A percentile compares a stretch with the other conserved stretches of the same genome.
These are phyloP conservation scores for Sutorius eximius DNA, from an alignment of 1,284 basidiomycete genomes.

Conservation along the genomic window DNA sequence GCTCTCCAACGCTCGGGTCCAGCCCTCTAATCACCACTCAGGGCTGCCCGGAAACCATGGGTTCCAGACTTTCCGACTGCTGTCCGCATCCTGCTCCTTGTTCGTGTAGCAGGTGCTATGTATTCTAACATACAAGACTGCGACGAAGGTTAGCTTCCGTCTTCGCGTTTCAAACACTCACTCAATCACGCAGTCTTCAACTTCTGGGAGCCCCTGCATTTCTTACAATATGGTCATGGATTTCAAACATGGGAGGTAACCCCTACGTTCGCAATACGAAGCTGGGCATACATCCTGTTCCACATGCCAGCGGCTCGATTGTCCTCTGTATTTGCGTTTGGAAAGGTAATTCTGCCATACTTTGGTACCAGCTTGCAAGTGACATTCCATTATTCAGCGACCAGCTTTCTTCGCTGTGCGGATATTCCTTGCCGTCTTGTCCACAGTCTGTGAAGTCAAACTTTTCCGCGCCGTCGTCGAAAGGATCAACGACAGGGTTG, in stretches of 20 bases:
- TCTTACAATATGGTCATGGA: constrained; percentile 77
- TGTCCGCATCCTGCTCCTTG: constrained; percentile 78
- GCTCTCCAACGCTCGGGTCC: constrained; percentile 7
- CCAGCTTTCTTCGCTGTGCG: constrained; percentile 88
- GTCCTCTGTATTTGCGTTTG: constrained; percentile 42
- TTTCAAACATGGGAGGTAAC: constrained; percentile 99
- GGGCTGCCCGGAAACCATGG: constrained; percentile 75
- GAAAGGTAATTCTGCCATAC: constrained; percentile 46
- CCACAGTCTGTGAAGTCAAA: constrained; percentile 78
- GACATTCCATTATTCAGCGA: constrained; percentile 48
- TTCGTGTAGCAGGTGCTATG: constrained; percentile 88
- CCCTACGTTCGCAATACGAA: constrained; percentile 86
- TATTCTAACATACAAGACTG: constrained; percentile 96
- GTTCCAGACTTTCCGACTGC: constrained; percentile 81
- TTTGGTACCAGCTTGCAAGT: constrained; percentile 2
- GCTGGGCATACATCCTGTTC: constrained; percentile 89
- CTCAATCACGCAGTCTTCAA: constrained; percentile 77
- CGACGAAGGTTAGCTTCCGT: constrained; percentile 77
- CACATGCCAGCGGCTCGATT: constrained; percentile 63
- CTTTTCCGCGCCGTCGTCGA: constrained; percentile 84
- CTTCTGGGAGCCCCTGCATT: constrained; percentile 98
- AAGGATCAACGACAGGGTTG: constrained; percentile 85
- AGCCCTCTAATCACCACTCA: constrained; percentile 29
- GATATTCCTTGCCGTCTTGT: constrained; percentile 74
- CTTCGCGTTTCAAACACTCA: background rate